phyloP scores from a whole-genome alignment of 1,284 basidiomycete genomes.

The Coniferiporia weirii region DNA sequence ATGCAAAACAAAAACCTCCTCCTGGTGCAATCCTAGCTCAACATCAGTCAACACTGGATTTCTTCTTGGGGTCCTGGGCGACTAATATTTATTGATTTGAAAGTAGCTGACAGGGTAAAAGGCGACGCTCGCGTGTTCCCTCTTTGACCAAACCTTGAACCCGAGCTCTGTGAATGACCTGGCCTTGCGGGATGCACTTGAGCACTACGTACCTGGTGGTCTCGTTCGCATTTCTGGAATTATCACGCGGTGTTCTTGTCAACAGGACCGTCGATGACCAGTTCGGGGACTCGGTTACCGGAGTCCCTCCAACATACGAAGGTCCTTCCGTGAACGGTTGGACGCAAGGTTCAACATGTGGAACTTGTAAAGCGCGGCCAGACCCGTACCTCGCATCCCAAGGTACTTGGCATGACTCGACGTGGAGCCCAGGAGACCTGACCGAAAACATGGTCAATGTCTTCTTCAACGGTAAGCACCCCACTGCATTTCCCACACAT shows the following conservation, averaged over 20 bases:
- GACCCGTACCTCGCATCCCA: constrained; percentile 14
- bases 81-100: too few relatives aligned
- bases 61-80: too few relatives aligned
- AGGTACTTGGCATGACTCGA: constrained; percentile 22
- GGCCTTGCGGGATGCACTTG: too few relatives aligned
- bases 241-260: not conserved
- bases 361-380: not conserved
- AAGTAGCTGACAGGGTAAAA: too few relatives aligned
- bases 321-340: not conserved
- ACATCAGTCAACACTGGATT: too few relatives aligned
- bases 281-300: constrained; percentile 8
- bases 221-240: too few relatives aligned
- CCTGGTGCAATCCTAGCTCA: too few relatives aligned
- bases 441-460: not conserved
- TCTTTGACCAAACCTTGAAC: too few relatives aligned
- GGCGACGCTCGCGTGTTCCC: too few relatives aligned
- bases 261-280: constrained; percentile 14
- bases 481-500: not conserved
- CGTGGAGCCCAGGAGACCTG: not conserved
- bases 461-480: constrained; percentile 3
- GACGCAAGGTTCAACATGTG: constrained; percentile 1
- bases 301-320: constrained; percentile 7
- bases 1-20: too few relatives aligned
- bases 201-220: not conserved
- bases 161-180: too few relatives aligned